phyloP scores from a whole-genome alignment of 208 protist species.

The Wallacemonas sp. region DNA sequence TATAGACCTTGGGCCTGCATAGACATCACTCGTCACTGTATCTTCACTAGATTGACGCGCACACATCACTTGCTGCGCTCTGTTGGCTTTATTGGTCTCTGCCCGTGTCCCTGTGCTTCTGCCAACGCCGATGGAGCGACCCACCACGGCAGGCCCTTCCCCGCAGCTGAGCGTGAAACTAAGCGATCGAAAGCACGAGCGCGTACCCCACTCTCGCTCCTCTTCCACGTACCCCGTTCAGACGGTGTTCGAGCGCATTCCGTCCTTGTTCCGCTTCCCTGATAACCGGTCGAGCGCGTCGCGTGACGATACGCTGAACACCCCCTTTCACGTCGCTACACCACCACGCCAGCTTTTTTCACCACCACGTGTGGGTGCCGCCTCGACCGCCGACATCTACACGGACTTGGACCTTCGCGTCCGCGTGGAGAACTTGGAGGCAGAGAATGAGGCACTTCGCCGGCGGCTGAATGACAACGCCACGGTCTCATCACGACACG shows the following conservation, averaged over 20 bases:
- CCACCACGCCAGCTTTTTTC: neutral
- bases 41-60: too few species aligned
- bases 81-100: too few species aligned
- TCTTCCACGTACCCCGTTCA: too few species aligned
- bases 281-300: slow-evolving; percentile 7
- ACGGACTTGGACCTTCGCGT: neutral
- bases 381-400: neutral
- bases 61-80: too few species aligned
- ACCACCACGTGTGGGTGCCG: neutral
- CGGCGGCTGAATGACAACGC: neutral
- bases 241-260: neutral
- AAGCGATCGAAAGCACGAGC: too few species aligned
- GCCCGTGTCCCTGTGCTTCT: too few species aligned
- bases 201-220: too few species aligned
- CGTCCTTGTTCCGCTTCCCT: slow-evolving; percentile 2
- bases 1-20: too few species aligned
- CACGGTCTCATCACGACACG: neutral
- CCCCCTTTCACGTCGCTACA: neutral
- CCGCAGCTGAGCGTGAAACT: too few species aligned
- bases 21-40: too few species aligned
- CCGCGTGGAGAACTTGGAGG: neutral
- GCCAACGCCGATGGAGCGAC: too few species aligned
- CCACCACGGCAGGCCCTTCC: too few species aligned
- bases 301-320: neutral
- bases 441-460: slow-evolving; percentile 10